Conservation (phyloP, 257 asterid species). For the Solanum pennellii region DNA sequence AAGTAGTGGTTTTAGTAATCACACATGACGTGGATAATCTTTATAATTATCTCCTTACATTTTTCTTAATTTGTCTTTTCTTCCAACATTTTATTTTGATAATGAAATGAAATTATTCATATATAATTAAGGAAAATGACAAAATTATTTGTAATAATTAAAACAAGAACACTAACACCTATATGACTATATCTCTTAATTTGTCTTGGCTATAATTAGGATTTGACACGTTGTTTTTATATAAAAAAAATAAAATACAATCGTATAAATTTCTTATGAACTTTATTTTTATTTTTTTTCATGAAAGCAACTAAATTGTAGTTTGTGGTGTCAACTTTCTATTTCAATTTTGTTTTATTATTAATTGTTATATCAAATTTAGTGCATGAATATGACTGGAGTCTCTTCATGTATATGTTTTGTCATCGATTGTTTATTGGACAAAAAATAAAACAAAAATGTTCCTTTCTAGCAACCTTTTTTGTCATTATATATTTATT, state of each 20-base stretch:
- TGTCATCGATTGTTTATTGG: background rate
- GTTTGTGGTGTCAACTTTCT: background rate
- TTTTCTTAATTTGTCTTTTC: background rate
- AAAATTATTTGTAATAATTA: background rate
- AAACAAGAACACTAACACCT: background rate
- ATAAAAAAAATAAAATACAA: background rate
- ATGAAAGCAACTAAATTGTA: background rate
- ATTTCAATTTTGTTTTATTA: background rate
- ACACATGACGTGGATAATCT: background rate
- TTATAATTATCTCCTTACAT: background rate
- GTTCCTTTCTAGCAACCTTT: background rate
- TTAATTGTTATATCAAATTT: background rate
- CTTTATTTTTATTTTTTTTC: background rate
- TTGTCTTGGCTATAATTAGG: background rate
- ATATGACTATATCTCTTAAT: background rate
- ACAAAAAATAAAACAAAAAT: background rate
- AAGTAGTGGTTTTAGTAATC: background rate
- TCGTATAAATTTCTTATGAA: background rate
- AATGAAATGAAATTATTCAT: background rate
- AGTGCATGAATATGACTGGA: background rate
- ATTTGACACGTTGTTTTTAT: background rate
- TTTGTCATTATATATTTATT: background rate
- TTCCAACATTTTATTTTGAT: background rate
- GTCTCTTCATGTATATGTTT: background rate
- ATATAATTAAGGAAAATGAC: background rate